Conservation (phyloP, 306 rosid genomes). For the Hippophae gyantsensis region DNA sequence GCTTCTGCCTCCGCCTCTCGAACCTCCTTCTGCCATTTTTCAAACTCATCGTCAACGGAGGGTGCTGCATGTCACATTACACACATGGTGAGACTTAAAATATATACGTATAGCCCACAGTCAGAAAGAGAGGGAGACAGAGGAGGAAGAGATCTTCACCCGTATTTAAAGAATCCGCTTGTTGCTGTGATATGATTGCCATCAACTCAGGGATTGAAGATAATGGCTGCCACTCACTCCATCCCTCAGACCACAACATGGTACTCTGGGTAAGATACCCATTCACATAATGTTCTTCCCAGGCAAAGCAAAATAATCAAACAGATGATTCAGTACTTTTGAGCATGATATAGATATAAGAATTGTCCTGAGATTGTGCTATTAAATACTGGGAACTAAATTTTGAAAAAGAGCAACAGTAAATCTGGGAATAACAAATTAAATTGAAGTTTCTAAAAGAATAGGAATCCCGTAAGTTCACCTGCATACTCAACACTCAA, state of each 20-base stretch:
- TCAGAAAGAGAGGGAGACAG: not conserved
- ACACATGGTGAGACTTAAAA: conserved; percentile 17
- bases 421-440: conserved; percentile 17
- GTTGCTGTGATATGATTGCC: conserved; percentile 29
- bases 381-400: conserved; percentile 41
- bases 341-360: conserved; percentile 38
- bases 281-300: conserved; percentile 76
- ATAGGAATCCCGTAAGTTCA: no score
- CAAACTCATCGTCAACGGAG: conserved; percentile 44
- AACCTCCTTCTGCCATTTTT: conserved; percentile 73
- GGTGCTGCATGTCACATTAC: conserved; percentile 33
- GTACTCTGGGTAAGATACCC: conserved; percentile 62
- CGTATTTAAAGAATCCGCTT: conserved; percentile 25
- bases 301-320: conserved; percentile 39
- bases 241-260: conserved; percentile 83
- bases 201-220: conserved; percentile 56
- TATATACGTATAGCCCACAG: not conserved
- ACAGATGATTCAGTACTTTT: conserved; percentile 36
- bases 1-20: conserved; percentile 48
- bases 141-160: conserved; percentile 21
- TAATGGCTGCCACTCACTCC: conserved; percentile 71
- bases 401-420: conserved; percentile 24
- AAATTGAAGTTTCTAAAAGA: not conserved
- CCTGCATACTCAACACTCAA: no score
- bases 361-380: conserved; percentile 32